Evolutionary conservation across 352 stramenopile species (phyloP), one percentile per base, ranked within the genome.

Genomic region (Phytophthora pinifolia): DNA sequence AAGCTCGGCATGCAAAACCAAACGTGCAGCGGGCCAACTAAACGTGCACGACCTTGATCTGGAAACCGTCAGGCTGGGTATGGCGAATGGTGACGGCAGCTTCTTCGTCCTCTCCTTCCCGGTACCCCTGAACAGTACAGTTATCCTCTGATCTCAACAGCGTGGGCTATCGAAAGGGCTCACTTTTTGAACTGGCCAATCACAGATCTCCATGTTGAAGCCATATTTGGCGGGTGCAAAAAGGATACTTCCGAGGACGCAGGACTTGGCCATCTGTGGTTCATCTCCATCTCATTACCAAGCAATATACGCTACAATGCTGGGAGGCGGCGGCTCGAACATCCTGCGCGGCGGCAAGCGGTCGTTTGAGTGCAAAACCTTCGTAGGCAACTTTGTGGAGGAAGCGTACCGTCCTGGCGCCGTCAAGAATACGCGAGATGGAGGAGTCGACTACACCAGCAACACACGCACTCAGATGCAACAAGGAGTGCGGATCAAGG

Each of bases 321-420:
- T 81, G 31, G 71, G 71, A 25, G 70, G 74, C n/a, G 76, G 79
- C 7, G 83, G 83, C 32, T 90, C 83, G 32, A 92, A 92, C 62
- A 91, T 89, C 52, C 72, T 92, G 45, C 80, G 83, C 4, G 83
- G 83, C 25, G 83, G 80, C 27, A 92, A 89, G 72, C 76, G 78
- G 35, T 71, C 78, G 44, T 92, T 79, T 35, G 76, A 89, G 41
- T 92, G 79, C 72, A 83, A 83, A 43, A 92, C 83, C 27, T 67
- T 92, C 4, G 68, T 92, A 17, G 80, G 83, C 47, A 92, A 92
- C 52, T 92, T 90, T 35, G 83, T 92, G 18, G 83, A 92, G 46
- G 83, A 92, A 48, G 59, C 82, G 22, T 89, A 88, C 34, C 79
- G 77, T 0, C 82, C 82, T 0, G 72, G 68, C 9, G 77, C 77